Evolutionary conservation across 345 rosid species (phyloP).

Genomic region (Syzygium jambos): DNA sequence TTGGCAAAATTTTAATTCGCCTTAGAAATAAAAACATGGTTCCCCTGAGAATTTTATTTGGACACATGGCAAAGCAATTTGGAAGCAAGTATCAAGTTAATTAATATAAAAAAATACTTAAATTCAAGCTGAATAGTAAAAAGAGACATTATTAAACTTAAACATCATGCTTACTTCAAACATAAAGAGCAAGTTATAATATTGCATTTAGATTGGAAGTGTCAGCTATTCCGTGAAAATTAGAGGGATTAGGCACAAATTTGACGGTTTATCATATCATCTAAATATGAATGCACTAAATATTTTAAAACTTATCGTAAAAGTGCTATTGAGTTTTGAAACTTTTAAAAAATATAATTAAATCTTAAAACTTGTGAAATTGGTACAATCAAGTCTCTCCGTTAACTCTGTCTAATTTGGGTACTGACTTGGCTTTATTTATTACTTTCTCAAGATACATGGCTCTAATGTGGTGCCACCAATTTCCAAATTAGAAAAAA

Average conservation of each 20-base stretch:
- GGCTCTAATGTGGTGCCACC: not conserved
- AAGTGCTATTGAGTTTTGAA: rapidly evolving
- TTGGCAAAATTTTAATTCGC: not conserved
- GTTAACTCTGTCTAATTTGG: not conserved
- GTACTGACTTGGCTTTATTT: not conserved
- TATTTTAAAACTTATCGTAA: not conserved
- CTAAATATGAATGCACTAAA: not conserved
- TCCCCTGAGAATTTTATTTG: no score
- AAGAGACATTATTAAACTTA: no score
- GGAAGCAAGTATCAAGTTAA: no score
- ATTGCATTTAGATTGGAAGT: not conserved
- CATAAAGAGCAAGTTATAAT: not conserved
- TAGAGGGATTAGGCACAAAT: not conserved
- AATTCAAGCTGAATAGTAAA: no score
- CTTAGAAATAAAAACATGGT: not conserved
- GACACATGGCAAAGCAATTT: no score
- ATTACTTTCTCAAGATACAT: not conserved
- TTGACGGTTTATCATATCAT: not conserved
- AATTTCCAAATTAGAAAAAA: not conserved
- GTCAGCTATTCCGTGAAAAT: not conserved
- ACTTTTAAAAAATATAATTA: rapidly evolving
- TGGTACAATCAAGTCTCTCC: not conserved
- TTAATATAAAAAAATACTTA: no score
- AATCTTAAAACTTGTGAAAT: not conserved
- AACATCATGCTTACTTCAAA: not conserved